Evolutionary conservation across 495 filamentous ascomycete genomes (phyloP).

Genomic region (Articulospora tetracladia): DNA sequence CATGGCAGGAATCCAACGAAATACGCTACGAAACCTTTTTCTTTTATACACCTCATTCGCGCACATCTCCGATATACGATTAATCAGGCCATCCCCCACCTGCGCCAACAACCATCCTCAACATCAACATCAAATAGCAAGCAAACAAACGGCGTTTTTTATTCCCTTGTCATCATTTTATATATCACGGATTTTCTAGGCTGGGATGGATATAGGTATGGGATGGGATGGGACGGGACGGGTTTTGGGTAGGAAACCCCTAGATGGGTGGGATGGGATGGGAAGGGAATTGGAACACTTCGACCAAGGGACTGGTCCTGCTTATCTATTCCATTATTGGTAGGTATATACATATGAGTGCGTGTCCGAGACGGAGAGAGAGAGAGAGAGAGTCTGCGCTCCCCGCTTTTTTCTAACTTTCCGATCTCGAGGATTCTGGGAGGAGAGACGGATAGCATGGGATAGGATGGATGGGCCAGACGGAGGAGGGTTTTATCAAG

Average conservation of each 20-base stretch:
- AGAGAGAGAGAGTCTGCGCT: not conserved
- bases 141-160: slow-evolving; percentile 21
- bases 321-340: no score
- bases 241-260: not conserved
- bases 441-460: slow-evolving; percentile 15
- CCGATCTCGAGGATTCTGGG: slow-evolving; percentile 17
- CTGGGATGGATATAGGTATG: not conserved
- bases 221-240: not conserved
- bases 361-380: not conserved
- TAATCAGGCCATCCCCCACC: no score
- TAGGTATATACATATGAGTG: not conserved
- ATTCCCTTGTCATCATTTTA: not conserved
- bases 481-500: no score
- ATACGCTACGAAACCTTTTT: not conserved
- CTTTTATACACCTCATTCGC: not conserved
- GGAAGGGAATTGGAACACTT: not conserved
- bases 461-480: no score
- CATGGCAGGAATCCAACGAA: not conserved
- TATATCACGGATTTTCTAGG: not conserved
- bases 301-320: not conserved
- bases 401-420: not conserved
- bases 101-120: no score
- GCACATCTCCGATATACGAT: no score
- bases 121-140: no score
- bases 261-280: not conserved